These are phyloP conservation scores for Zygosaccharomyces lentus DNA, from an alignment of 805 yeast species.

Conservation along the genomic window DNA sequence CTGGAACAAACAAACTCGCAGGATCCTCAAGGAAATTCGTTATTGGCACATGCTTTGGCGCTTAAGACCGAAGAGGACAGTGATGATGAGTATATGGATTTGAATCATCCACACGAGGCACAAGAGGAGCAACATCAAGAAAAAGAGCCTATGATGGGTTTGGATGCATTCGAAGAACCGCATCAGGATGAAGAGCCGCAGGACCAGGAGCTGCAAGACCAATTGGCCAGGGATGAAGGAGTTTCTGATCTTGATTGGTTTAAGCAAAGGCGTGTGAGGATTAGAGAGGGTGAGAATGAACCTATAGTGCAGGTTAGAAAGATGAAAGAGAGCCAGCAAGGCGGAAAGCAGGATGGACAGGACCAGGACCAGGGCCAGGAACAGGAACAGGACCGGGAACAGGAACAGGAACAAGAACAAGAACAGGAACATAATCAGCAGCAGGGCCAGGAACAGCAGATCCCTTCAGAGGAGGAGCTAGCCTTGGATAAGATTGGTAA, in stretches of 20 bases:
- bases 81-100: conserved; percentile 43
- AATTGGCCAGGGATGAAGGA: conserved; percentile 43
- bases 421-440: conserved; percentile 8
- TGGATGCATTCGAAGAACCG: conserved; percentile 34
- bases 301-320: conserved; percentile 16
- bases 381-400: conserved; percentile 8
- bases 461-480: conserved; percentile 39
- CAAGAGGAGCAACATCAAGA: conserved; percentile 43
- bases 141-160: conserved; percentile 49
- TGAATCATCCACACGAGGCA: conserved; percentile 26
- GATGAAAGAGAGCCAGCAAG: not conserved
- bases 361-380: conserved; percentile 10
- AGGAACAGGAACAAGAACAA: conserved; percentile 6
- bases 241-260: conserved; percentile 87
- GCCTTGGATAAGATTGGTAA: conserved; percentile 48
- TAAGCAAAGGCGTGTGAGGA: conserved; percentile 66
- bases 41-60: conserved; percentile 40
- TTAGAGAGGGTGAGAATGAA: conserved; percentile 45
- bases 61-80: conserved; percentile 39
- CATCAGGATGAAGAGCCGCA: too few species aligned
- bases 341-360: conserved; percentile 9
- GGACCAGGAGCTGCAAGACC: conserved; percentile 21
- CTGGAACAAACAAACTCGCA: conserved; percentile 26
- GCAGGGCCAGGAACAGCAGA: conserved; percentile 11
- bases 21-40: conserved; percentile 36